Conservation (phyloP, 129 eudicot species). For the Kitagawia praeruptora region DNA sequence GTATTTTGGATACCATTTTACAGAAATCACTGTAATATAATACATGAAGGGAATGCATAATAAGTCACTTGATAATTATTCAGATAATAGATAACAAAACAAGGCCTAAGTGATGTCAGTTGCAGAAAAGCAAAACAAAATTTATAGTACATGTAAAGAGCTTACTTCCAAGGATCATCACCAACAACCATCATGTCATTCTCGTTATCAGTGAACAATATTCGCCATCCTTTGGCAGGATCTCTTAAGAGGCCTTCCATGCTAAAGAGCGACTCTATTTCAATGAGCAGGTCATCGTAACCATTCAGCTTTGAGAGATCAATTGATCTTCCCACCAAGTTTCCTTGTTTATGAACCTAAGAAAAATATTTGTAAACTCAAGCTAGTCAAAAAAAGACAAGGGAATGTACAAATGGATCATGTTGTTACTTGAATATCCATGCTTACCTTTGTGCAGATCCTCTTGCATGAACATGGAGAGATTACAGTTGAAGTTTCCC, state of each 20-base stretch:
- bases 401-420: not conserved
- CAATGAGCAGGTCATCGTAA: constrained; percentile 55
- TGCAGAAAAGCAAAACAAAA: not conserved
- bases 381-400: not conserved
- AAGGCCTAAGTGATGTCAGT: not conserved
- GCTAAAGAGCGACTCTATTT: constrained; percentile 68
- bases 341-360: constrained; percentile 95
- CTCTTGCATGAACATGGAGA: constrained; percentile 58
- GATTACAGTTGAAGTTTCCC: constrained; percentile 31
- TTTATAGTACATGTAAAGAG: not conserved
- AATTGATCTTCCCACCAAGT: constrained; percentile 79
- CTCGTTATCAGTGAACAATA: constrained; percentile 79
- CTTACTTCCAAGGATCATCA: constrained; percentile 95
- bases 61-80: not conserved
- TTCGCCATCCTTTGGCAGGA: constrained; percentile 68
- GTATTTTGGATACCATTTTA: constrained; percentile 70
- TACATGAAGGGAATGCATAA: not conserved
- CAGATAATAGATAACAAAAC: not conserved
- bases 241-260: constrained; percentile 76
- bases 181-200: constrained; percentile 97
- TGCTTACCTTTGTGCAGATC: constrained; percentile 75
- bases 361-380: not conserved
- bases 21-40: constrained; percentile 61
- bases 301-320: constrained; percentile 64
- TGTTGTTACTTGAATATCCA: not conserved